A percentile compares a stretch with the other conserved stretches of the same genome.
phyloP scores from a whole-genome alignment of 257 asterid genomes.

The Apocynum venetum region DNA sequence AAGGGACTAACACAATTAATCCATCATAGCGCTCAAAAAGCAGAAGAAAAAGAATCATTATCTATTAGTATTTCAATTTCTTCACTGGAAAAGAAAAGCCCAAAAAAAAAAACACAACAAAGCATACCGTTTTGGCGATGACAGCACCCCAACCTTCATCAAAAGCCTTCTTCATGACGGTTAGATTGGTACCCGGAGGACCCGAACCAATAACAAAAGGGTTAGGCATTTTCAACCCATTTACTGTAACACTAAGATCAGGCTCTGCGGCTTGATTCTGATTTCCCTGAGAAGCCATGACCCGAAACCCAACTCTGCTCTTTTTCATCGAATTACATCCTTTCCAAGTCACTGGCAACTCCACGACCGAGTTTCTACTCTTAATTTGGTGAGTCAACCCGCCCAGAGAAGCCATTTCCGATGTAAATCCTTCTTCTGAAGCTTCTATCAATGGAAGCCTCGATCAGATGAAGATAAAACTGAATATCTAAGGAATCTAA shows the following conservation, averaged over 20 bases:
- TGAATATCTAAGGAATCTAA: slow-evolving; percentile 11
- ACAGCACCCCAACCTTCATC: slow-evolving; percentile 99
- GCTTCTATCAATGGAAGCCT: neutral
- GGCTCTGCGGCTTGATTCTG: slow-evolving; percentile 44
- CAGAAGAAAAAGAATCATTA: neutral
- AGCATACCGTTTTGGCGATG: slow-evolving; percentile 86
- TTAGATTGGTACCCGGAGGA: slow-evolving; percentile 93
- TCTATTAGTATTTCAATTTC: too few species aligned
- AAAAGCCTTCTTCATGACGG: slow-evolving; percentile 93
- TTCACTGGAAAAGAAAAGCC: too few species aligned
- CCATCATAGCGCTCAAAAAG: neutral
- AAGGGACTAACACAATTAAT: neutral
- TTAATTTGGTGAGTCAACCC: slow-evolving; percentile 23
- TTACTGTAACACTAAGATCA: slow-evolving; percentile 86
- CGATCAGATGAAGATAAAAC: slow-evolving; percentile 3
- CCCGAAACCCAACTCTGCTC: slow-evolving; percentile 46
- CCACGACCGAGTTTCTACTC: slow-evolving; percentile 24
- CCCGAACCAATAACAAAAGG: slow-evolving; percentile 98
- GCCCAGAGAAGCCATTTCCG: slow-evolving; percentile 23
- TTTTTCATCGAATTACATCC: slow-evolving; percentile 12
- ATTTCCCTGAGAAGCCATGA: slow-evolving; percentile 32
- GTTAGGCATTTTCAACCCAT: slow-evolving; percentile 91
- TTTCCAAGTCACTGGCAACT: slow-evolving; percentile 29
- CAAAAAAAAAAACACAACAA: neutral
- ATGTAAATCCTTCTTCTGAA: neutral